Base-by-base conservation (phyloP, 2,329 filamentous ascomycete species). In the Nemania sp. region DNA sequence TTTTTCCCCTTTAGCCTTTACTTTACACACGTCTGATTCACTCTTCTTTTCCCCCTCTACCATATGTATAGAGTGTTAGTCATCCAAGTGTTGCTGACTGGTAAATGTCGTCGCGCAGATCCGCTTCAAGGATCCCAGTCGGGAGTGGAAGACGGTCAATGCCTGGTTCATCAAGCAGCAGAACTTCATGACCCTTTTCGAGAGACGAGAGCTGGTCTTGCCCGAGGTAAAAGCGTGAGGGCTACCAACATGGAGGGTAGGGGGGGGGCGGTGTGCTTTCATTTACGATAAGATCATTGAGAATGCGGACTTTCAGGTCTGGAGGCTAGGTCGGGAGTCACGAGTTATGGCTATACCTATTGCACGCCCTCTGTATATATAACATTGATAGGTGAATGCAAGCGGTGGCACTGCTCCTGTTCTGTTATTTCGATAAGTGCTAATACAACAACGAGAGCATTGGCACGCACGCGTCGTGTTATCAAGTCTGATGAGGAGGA, bases 141-240 rank as follows among this genome's bases (percentile, higher is more conserved):
- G 80, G 59, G 84, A 87, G 64, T 87, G 85, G 84, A 79, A 79
- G 66, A 73, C 85, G 18, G 79, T 83, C 50, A 87, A 87, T 65
- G 82, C 84, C 2, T 87, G 85, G 85, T 87, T 87, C 61, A 82
- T 87, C 52, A 84, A 86, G 73, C 85, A 87, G 69, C 76, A 79
- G 25, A 80, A 85, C 70, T 87, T 86, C 65, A 73, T 78, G 59
- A 76, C 78, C 15, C 74, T 73, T 45, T 82, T 84, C 53, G 71
- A 76, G 48, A 59, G 76, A 48, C 74, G 81, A 43, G 73, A 80
- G 2, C 65, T 83, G 20, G 75, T 83, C 1, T 72, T 74, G 63
- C 77, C 78, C 9, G 68, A 72, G 2, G 51, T 46, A 39, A 54
- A 57, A 51, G 53, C 51, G 43, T 56, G n/a, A 55, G 25, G 20